phyloP scores from a whole-genome alignment of 306 rosid species.

The Neltuma alba region DNA sequence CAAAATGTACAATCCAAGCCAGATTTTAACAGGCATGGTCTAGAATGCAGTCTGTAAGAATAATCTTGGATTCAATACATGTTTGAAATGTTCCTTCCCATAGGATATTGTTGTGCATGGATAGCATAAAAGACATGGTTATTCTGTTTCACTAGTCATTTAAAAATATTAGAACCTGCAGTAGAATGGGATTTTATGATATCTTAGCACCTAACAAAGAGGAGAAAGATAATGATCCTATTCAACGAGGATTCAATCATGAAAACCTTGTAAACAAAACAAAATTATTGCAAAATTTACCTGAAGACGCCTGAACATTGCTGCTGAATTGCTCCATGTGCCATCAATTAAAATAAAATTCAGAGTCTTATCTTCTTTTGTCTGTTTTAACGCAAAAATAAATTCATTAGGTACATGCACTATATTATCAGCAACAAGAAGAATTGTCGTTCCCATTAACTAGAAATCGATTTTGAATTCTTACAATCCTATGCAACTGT shows the following conservation, averaged over 20 bases:
- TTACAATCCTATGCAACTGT: neutral
- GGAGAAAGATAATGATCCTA: slow-evolving; percentile 9
- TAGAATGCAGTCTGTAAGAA: slow-evolving; percentile 3
- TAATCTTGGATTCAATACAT: neutral
- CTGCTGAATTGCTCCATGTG: slow-evolving; percentile 98
- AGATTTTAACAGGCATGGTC: neutral
- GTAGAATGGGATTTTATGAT: neutral
- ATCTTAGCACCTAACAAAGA: slow-evolving; percentile 8
- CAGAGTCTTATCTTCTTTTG: slow-evolving; percentile 54
- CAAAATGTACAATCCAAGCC: neutral
- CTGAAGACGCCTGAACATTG: slow-evolving; percentile 94
- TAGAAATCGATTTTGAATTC: neutral
- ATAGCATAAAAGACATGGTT: neutral
- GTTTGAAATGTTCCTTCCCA: neutral
- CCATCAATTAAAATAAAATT: slow-evolving; percentile 96
- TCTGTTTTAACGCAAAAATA: slow-evolving; percentile 56
- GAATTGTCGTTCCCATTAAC: neutral
- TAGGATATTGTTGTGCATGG: neutral
- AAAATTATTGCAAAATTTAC: slow-evolving; percentile 44
- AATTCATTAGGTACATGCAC: slow-evolving; percentile 43
- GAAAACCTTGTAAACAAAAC: slow-evolving; percentile 11
- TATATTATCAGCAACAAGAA: slow-evolving; percentile 31
- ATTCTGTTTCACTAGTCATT: neutral
- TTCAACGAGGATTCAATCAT: slow-evolving; percentile 17
- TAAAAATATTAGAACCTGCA: neutral